Base-by-base conservation (phyloP, 805 yeast genomes). In the Nakazawaea anatomiae region DNA sequence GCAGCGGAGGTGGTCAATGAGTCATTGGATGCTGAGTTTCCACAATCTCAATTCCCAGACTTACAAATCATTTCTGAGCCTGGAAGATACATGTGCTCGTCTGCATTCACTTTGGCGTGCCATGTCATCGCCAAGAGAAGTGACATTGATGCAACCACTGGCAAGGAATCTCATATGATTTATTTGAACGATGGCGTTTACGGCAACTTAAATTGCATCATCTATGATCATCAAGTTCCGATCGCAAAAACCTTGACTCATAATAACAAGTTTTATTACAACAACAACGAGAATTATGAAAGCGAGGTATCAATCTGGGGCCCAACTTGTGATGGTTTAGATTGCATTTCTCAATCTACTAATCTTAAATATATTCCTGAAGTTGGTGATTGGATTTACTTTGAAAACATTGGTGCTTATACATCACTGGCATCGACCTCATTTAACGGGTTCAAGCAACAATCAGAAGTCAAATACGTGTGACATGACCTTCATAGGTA, bases 311-410 rank as follows among this genome's bases (percentile, higher is more conserved):
- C 96, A 4, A 76, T 94, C 54, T 92, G 99, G 99, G 99, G 99
- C 5, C 99, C 98, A 43, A 92, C 98, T 18, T 92, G 99, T 71
- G 99, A 92, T 69, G 97, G 97, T 3, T 74, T 92, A 55, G 99
- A 92, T 67, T 86, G 96, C 66, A 80, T 92, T 52, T 66, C 86
- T 18, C 65, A 72, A 44, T 73, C 71, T 38, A 71, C 80, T 53
- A 59, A 58, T 36, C 72, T 92, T 60, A 73, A 83, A 18, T 73
- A 77, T 50, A 80, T 82, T 39, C 82, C 89, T 42, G 72, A 74
- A 25, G 85, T 87, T 42, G 98, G 97, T 7, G 98, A 92, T 66
- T 92, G 98, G 98, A 64, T 92, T 52, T 89, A 83, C 67, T 91
- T 92, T 70, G 74, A 83, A 34, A 74, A 83, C 57, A 67, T 87